Evolutionary conservation across 177 flowering plant species (phyloP), one percentile per base, ranked within the genome.

Genomic region (Vitis hybrid): DNA sequence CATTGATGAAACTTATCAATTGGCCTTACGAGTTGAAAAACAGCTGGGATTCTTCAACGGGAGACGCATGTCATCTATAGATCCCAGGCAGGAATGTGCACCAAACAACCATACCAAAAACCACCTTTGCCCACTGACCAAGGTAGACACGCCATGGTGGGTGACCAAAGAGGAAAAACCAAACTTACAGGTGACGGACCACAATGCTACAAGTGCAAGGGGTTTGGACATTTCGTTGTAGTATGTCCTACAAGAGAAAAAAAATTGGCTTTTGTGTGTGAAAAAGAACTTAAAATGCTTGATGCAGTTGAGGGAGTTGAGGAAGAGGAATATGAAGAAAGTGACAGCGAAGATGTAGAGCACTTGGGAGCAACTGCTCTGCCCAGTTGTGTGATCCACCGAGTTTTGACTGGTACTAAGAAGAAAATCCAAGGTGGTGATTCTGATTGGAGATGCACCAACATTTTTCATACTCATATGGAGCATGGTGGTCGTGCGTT

Each of bases 161-260:
- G 64, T 26, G 48, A 61, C 64, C 64, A 61, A 61, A 61, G 26
- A 31, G 64, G 64, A 9, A 61, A 61, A 21, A 21, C 21, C 1
- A 19, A 19, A 19, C 21, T 19, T 12, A 9, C 49, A 6, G 16
- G 49, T 0, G 49, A 22, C 26, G 26, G 26, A 1, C 26, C 26
- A 22, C 26, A 22, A 22, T 22, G 26, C 26, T 22, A 22, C 15
- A 31, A 31, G 64, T 29, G 49, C 10, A 31, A 29, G 6, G 49
- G 49, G 7, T 61, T 29, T 31, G 49, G 64, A 31, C 49, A 61
- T 48, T 61, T 6, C 29, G 49, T 15, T 10, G 49, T 61, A 2
- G 49, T 61, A n/a, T 11, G 14, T 10, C 11, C 1, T 29, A 60
- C 45, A 22, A 22, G 26, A 22, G 26, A 22, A 22, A 22, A 22